These are phyloP conservation scores for Hysterium pulicare DNA, from an alignment of 2,329 filamentous ascomycete genomes.

Conservation along the genomic window DNA sequence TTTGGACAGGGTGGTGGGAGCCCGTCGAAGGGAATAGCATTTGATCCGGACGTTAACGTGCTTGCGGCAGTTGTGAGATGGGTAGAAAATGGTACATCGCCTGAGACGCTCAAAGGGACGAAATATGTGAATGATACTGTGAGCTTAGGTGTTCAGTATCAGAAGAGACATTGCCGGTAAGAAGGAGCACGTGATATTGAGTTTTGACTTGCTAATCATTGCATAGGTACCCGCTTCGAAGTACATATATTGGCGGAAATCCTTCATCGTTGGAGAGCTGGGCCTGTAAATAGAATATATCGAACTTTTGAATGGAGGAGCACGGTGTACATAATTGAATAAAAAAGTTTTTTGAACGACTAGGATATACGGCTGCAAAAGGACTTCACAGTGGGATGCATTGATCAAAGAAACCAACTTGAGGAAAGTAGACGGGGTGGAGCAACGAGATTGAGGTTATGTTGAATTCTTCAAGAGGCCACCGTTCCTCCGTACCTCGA, in stretches of 20 bases:
- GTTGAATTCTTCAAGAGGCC: background rate
- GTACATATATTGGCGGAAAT: constrained; percentile 14
- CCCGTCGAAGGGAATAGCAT: constrained; percentile 6
- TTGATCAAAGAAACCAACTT: too few relatives aligned
- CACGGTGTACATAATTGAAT: too few relatives aligned
- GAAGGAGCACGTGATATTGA: background rate
- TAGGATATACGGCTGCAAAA: too few relatives aligned
- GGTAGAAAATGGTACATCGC: constrained; percentile 40
- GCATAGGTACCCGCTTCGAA: constrained; percentile 8
- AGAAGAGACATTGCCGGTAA: constrained; percentile 47
- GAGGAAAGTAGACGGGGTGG: too few relatives aligned
- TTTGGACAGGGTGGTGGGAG: constrained; percentile 20
- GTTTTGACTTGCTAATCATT: background rate
- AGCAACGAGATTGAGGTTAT: too few relatives aligned
- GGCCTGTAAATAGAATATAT: too few relatives aligned
- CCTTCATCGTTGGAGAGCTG: too few relatives aligned
- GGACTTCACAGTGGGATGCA: too few relatives aligned
- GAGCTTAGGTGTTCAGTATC: constrained; percentile 41
- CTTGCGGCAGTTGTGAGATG: constrained; percentile 44
- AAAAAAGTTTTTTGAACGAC: too few relatives aligned
- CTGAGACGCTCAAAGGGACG: constrained; percentile 31
- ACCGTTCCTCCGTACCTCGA: background rate
- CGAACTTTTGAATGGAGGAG: too few relatives aligned
- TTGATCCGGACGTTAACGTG: constrained; percentile 37
- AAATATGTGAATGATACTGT: constrained; percentile 38